A percentile compares a stretch with the other conserved stretches of the same genome.
Conservation (phyloP, 2,329 filamentous ascomycete genomes). For the Monilinia fructicola region DNA sequence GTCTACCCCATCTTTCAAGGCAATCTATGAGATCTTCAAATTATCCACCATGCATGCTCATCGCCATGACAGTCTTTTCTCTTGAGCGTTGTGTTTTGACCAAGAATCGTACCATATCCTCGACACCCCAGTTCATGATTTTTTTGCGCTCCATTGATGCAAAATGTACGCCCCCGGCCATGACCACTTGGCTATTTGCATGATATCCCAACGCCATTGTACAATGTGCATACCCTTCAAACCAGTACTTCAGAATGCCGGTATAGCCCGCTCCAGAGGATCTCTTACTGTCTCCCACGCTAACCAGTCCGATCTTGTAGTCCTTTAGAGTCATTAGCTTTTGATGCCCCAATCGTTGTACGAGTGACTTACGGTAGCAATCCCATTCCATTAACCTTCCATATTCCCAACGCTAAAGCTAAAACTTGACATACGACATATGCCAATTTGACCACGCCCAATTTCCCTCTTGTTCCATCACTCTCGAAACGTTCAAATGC, state of each 20-base stretch:
- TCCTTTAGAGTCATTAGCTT: slow-evolving; percentile 54
- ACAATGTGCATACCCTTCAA: background rate
- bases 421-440: slow-evolving; percentile 86
- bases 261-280: slow-evolving; percentile 40
- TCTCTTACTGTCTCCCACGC: slow-evolving; percentile 70
- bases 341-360: slow-evolving; percentile 5
- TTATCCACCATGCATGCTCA: background rate
- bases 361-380: slow-evolving; percentile 71
- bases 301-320: slow-evolving; percentile 94
- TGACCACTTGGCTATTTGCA: background rate
- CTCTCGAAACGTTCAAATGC: slow-evolving; percentile 93
- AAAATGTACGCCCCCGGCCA: background rate
- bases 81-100: background rate
- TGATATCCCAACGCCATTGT: slow-evolving; percentile 16
- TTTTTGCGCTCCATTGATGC: background rate
- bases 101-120: background rate
- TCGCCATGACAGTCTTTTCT: background rate
- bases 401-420: slow-evolving; percentile 81
- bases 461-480: slow-evolving; percentile 67
- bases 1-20: background rate
- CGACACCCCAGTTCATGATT: background rate
- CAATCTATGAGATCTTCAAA: background rate
- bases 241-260: slow-evolving; percentile 37
- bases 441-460: slow-evolving; percentile 80
- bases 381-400: slow-evolving; percentile 97